Evolutionary conservation across 352 stramenopile genomes (phyloP), one percentile per base, ranked within the genome.

Genomic region (Globisporangium middletonii): DNA sequence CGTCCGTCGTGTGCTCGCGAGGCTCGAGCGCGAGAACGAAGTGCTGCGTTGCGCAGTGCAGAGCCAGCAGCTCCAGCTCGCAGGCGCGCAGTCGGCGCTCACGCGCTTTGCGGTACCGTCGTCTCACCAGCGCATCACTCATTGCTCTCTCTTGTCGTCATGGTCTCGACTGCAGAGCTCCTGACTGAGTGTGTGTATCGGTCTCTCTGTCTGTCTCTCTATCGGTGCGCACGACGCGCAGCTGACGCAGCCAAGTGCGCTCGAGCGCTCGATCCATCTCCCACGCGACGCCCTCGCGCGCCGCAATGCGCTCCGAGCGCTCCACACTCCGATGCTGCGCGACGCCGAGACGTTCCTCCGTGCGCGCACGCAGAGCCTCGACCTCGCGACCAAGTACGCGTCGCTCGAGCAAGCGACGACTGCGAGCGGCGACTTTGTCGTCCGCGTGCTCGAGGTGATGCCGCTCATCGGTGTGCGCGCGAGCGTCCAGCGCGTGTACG

Each of bases 401-500:
- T 70, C 62, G 19, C 50, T 45, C 44, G 59, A 64, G n/a, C 58
- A 61, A 16, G 69, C 67, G 42, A 62, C 73, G 57, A 57, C 52
- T 3, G 33, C 62, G 12, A 50, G 71, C 5, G 69, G 67, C 23
- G 64, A 67, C 33, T 60, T 72, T 50, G 68, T 55, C 53, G 67
- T 41, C 8, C 16, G 65, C 0, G 57, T 58, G 18, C 64, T 68
- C 28, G 63, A 55, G 4, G 50, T 65, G 13, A 55, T 68, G 15
- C 64, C 57, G 23, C 69, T 80, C 27, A 48, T 52, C 5, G 69
- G 69, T 0, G 63, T 73, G 15, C 30, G 33, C 33, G 33, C 53
- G 28, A 73, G 58, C 9, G 58, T 77, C 13, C 33, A 67, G 44
- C 59, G 71, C 50, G 68, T 73, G 56, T 77, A 60, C 37, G 69